phyloP scores from a whole-genome alignment of 192 early-diverging fungal species.

The Rhizophagus clarus region DNA sequence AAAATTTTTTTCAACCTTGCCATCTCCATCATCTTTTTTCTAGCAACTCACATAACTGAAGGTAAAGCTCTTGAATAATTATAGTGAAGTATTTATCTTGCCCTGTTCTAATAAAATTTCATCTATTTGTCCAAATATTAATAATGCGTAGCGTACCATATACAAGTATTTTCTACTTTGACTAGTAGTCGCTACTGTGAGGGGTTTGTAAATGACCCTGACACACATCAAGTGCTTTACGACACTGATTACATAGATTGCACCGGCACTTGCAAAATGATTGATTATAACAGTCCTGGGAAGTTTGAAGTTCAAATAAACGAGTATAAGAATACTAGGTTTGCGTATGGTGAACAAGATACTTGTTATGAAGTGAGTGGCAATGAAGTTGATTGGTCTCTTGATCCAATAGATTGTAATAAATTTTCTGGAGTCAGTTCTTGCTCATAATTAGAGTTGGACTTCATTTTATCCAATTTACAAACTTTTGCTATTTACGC shows the following conservation, averaged over 20 bases:
- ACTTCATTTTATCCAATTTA: too few relatives aligned
- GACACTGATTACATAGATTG: not conserved
- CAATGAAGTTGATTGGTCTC: not conserved
- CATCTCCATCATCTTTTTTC: not conserved
- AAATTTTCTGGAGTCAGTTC: not conserved
- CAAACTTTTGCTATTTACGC: too few relatives aligned
- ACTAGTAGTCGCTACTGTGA: not conserved
- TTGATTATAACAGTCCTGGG: not conserved
- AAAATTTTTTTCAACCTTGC: not conserved
- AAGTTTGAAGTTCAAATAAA: not conserved
- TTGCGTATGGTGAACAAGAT: not conserved
- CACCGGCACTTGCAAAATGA: not conserved
- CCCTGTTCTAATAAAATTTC: constrained; percentile 5
- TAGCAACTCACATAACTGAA: constrained; percentile 5
- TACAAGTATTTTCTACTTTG: constrained; percentile 10
- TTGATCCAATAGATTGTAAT: constrained; percentile 2
- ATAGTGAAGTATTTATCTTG: not conserved
- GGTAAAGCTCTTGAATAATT: constrained; percentile 1
- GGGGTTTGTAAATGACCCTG: not conserved
- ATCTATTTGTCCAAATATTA: not conserved
- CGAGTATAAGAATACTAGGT: not conserved
- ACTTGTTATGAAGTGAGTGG: not conserved
- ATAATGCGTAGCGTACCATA: not conserved
- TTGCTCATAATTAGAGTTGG: not conserved
- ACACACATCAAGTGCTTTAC: not conserved